Conservation (phyloP, 2,329 filamentous ascomycete species). For the Phyllosticta citribraziliensis region DNA sequence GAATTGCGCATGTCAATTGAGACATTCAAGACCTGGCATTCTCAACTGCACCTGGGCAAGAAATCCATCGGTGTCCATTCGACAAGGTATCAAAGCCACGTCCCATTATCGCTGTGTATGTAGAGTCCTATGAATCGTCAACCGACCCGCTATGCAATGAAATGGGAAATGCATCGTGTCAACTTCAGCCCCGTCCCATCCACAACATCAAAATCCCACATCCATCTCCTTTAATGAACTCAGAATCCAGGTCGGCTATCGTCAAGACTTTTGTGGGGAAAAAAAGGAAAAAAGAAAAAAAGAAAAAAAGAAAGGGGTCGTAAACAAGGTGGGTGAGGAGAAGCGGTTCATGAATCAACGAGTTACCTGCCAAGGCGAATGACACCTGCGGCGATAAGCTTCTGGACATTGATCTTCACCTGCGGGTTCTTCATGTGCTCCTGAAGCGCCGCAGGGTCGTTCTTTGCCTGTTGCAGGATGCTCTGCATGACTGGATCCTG, state of each 20-base stretch:
- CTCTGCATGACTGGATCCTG: slow-evolving; percentile 97
- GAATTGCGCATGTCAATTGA: too few species aligned
- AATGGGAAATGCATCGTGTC: not conserved
- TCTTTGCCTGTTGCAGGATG: slow-evolving; percentile 93
- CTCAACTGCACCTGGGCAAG: too few species aligned
- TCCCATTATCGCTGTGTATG: not conserved
- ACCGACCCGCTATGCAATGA: not conserved
- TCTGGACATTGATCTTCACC: slow-evolving; percentile 84
- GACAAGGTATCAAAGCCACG: not conserved
- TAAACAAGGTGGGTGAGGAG: not conserved
- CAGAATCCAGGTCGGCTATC: not conserved
- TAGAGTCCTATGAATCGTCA: not conserved
- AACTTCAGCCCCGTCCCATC: not conserved
- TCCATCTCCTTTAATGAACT: not conserved
- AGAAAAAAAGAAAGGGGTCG: not conserved
- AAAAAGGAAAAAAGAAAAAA: too few species aligned
- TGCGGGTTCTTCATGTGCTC: slow-evolving; percentile 94
- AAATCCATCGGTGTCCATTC: too few species aligned
- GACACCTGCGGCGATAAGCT: slow-evolving; percentile 84
- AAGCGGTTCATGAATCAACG: not conserved
- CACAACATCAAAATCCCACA: not conserved
- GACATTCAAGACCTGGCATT: too few species aligned
- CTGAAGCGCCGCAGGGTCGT: slow-evolving; percentile 80
- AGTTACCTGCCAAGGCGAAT: slow-evolving; percentile 60
- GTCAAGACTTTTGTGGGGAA: not conserved